Percentiles rank a stretch among this genome's conserved stretches.
These are phyloP conservation scores for Xylaria bambusicola DNA, from an alignment of 495 filamentous ascomycete species.

Conservation along the genomic window DNA sequence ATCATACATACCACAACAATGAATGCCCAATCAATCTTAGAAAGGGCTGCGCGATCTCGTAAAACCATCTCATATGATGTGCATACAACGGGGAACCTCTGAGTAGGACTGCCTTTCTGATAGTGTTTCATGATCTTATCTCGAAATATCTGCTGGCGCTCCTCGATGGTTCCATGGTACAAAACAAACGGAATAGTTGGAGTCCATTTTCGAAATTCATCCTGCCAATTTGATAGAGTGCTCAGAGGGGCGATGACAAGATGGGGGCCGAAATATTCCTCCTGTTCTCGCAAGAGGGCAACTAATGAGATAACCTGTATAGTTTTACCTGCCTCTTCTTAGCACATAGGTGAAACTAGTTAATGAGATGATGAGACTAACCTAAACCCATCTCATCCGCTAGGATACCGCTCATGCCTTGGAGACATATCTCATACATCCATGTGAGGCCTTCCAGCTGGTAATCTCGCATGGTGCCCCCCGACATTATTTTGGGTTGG, in stretches of 20 bases:
- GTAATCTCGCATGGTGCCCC: conserved; percentile 90
- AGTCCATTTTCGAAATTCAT: conserved; percentile 88
- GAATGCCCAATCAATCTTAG: conserved; percentile 88
- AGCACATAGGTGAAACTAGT: conserved; percentile 7
- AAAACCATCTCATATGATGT: conserved; percentile 96
- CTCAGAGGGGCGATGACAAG: conserved; percentile 87
- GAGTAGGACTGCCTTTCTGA: conserved; percentile 44
- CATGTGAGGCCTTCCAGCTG: conserved; percentile 94
- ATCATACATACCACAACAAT: conserved; percentile 78
- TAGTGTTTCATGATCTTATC: conserved; percentile 62
- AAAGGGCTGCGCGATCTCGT: conserved; percentile 77
- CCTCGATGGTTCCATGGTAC: conserved; percentile 80
- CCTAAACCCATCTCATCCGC: conserved; percentile 98
- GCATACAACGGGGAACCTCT: conserved; percentile 84
- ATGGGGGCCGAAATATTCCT: conserved; percentile 79
- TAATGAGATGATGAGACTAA: conserved; percentile 17
- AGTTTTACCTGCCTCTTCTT: conserved; percentile 63
- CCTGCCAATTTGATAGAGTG: conserved; percentile 94
- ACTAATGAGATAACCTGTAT: conserved; percentile 91
- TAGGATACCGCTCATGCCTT: conserved; percentile 91
- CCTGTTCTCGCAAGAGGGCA: conserved; percentile 83
- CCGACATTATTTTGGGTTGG: conserved; percentile 81
- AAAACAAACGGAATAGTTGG: conserved; percentile 82
- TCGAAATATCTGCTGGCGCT: conserved; percentile 70
- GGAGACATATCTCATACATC: conserved; percentile 79